Evolutionary conservation across 345 rosid genomes (phyloP).

Genomic region (Hibiscus tridactylites): DNA sequence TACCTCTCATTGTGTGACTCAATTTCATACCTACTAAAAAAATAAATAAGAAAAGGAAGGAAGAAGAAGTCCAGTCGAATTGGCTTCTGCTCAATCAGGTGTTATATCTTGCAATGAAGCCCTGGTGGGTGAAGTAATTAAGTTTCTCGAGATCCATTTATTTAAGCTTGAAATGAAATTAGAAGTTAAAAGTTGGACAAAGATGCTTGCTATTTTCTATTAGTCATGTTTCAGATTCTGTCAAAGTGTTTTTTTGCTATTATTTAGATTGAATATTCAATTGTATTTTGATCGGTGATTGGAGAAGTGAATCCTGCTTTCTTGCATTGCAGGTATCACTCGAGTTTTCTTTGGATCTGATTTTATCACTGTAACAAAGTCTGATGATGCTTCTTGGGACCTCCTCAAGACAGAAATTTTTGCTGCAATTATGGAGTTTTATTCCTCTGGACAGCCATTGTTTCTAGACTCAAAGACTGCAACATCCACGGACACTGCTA

Average conservation of each 20-base stretch:
- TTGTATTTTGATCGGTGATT: background rate
- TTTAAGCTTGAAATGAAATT: background rate
- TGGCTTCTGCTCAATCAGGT: background rate
- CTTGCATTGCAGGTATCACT: constrained; percentile 45
- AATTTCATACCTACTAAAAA: background rate
- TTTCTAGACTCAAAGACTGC: constrained; percentile 66
- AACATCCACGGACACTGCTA: constrained; percentile 80
- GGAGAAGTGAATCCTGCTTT: constrained; percentile 4
- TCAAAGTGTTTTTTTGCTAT: background rate
- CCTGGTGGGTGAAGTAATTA: background rate
- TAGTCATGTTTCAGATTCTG: background rate
- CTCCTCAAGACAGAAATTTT: constrained; percentile 78
- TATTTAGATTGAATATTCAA: background rate
- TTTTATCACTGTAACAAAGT: constrained; percentile 84
- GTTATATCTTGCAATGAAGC: background rate
- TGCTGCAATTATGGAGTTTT: constrained; percentile 92
- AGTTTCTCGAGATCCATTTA: background rate
- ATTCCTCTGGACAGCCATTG: constrained; percentile 81
- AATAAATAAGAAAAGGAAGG: background rate
- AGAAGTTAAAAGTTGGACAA: background rate
- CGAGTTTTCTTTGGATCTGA: constrained; percentile 89
- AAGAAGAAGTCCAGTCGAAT: background rate
- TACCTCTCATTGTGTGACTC: background rate
- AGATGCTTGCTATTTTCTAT: background rate
- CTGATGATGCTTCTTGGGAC: constrained; percentile 84